Evolutionary conservation across 768 basidiomycete genomes (phyloP), one percentile per base, ranked within the genome.

Genomic region (Strobilomyces confusus): DNA sequence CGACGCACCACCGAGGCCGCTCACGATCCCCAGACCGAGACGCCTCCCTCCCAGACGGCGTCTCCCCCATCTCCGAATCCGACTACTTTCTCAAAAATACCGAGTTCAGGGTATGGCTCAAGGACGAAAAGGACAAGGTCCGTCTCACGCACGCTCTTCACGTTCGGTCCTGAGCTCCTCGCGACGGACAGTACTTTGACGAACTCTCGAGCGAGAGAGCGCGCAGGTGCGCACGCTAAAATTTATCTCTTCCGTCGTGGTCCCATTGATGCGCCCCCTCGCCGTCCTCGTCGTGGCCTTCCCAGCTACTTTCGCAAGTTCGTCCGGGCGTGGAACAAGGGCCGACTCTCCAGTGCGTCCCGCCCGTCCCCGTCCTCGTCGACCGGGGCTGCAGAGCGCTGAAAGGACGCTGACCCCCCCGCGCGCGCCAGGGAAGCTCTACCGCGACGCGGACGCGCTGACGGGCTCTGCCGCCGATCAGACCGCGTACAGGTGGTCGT

Each of bases 231-330:
- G 80, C 60, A 46, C 41, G 34, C 36, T n/a, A n/a, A n/a, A n/a
- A n/a, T n/a, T n/a, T n/a, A n/a, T n/a, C 1, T 15, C 22, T 38
- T 38, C 13, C 19, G 19, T 49, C 26, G 15, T 50, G 58, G 67
- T 49, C 65, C 19, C 17, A 50, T 54, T 63, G 64, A 60, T 43
- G 5, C 15, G 1, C 22, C 48, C 23, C n/a, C 5, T 20, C 4
- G 9, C 7, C 25, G n/a, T 17, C 14, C 26, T 13, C 15, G 9
- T 9, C n/a, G 20, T 12, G 8, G n/a, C 29, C 29, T 26, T 11
- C 43, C 45, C 47, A 91, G 89, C 63, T 93, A 95, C 66, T 97
- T 98, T 67, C 84, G 87, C 62, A 95, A 94, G 72, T 97, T 98
- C 63, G 85, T 93, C 36, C 89, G 90, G 80, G 83, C 82, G 23